These are phyloP conservation scores for Jacaranda mimosifolia DNA, from an alignment of 257 asterid species.

Conservation along the genomic window DNA sequence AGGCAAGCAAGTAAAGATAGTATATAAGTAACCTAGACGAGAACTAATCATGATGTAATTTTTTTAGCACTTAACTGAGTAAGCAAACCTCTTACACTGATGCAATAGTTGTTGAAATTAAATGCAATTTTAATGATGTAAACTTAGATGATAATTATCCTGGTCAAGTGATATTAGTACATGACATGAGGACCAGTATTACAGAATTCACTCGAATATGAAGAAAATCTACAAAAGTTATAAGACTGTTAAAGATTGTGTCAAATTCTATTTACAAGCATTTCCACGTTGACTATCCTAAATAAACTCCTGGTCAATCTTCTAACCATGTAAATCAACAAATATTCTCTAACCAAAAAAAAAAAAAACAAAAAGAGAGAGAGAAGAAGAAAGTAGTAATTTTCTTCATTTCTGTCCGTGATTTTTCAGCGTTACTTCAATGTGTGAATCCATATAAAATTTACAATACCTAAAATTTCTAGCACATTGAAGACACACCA, in stretches of 20 bases:
- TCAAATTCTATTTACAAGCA: constrained; percentile 4
- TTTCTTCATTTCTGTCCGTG: not conserved
- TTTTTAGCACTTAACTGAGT: not conserved
- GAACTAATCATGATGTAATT: not conserved
- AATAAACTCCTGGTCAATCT: not conserved
- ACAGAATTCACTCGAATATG: not conserved
- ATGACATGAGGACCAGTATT: not conserved
- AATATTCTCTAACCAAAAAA: not conserved
- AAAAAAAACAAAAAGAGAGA: too few species aligned
- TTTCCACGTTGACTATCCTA: not conserved
- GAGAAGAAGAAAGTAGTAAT: not conserved
- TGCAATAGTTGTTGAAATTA: not conserved
- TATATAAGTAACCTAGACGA: not conserved
- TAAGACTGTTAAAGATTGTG: not conserved
- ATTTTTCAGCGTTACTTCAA: not conserved
- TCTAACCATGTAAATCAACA: not conserved
- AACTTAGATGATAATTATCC: not conserved
- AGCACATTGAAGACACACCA: not conserved
- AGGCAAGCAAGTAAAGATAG: not conserved
- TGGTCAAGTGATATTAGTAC: not conserved
- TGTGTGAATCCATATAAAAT: not conserved
- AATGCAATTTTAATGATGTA: not conserved
- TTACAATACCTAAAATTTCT: not conserved
- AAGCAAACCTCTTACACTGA: not conserved
- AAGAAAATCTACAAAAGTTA: not conserved